A percentile compares a stretch with the other conserved stretches of the same genome.
phyloP scores from a whole-genome alignment of 2,329 filamentous ascomycete genomes.

The Penicillium sclerotiorum region DNA sequence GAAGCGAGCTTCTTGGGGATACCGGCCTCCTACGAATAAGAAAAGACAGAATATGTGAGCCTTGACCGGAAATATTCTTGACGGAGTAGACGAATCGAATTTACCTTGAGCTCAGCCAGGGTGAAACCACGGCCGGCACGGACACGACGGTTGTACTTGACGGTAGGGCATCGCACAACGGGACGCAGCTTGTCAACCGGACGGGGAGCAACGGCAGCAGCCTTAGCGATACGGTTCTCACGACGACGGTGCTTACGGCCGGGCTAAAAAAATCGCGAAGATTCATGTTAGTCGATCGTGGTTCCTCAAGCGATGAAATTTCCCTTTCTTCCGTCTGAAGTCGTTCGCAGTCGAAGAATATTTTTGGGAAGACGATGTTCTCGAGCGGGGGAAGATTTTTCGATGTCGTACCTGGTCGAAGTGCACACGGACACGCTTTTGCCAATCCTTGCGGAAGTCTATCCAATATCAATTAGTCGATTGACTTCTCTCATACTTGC shows the following conservation, averaged over 20 bases:
- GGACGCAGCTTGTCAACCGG: slow-evolving; percentile 97
- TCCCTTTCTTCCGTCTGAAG: slow-evolving; percentile 20
- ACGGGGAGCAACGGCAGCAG: slow-evolving; percentile 90
- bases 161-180: slow-evolving; percentile 92
- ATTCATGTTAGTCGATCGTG: slow-evolving; percentile 36
- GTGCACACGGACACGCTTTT: slow-evolving; percentile 97
- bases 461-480: slow-evolving; percentile 35
- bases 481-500: slow-evolving; percentile 20
- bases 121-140: slow-evolving; percentile 97
- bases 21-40: slow-evolving; percentile 73
- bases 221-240: slow-evolving; percentile 90
- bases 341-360: slow-evolving; percentile 14
- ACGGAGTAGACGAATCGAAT: slow-evolving; percentile 9
- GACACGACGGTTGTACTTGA: slow-evolving; percentile 99
- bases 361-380: slow-evolving; percentile 14
- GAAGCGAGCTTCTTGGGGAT: slow-evolving; percentile 92
- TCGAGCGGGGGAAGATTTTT: slow-evolving; percentile 9
- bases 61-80: background rate
- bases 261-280: slow-evolving; percentile 70
- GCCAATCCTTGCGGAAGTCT: slow-evolving; percentile 99
- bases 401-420: slow-evolving; percentile 92
- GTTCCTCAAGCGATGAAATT: slow-evolving; percentile 17
- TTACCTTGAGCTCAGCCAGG: slow-evolving; percentile 96
- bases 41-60: slow-evolving; percentile 22
- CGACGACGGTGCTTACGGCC: slow-evolving; percentile 94